Conservation (phyloP, 352 stramenopile genomes). For the Phytophthora pistaciae region DNA sequence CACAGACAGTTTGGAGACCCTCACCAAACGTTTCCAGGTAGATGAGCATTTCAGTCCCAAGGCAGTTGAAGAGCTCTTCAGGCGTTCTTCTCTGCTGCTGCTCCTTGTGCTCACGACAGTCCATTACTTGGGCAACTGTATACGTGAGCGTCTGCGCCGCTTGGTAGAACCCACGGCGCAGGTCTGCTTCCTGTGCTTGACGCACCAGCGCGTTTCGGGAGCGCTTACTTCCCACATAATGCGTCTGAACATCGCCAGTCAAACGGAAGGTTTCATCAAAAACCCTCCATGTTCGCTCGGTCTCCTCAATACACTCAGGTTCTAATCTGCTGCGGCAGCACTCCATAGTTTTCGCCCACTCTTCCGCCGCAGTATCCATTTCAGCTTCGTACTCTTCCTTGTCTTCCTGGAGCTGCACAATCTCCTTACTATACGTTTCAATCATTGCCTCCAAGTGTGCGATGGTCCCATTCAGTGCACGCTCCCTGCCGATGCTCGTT, state of each 20-base stretch:
- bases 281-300: not conserved
- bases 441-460: conserved; percentile 13
- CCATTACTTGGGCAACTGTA: not conserved
- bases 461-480: conserved; percentile 11
- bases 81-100: not conserved
- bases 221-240: conserved; percentile 1
- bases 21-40: conserved; percentile 16
- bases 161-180: conserved; percentile 21
- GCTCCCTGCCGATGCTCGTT: not conserved
- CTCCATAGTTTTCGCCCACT: not conserved
- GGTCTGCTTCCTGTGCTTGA: conserved; percentile 3
- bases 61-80: not conserved
- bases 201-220: conserved; percentile 7
- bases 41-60: conserved; percentile 17
- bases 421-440: not conserved
- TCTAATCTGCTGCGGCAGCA: not conserved
- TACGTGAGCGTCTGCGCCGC: not conserved
- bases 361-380: conserved; percentile 2
- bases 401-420: not conserved
- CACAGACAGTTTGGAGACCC: conserved; percentile 1
- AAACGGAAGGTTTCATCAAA: conserved; percentile 17
- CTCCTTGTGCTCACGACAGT: not conserved
- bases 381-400: not conserved
- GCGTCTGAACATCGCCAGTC: conserved; percentile 3
- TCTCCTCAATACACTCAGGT: not conserved